Conservation (phyloP, 2,329 filamentous ascomycete genomes). For the Colletotrichum lentis region DNA sequence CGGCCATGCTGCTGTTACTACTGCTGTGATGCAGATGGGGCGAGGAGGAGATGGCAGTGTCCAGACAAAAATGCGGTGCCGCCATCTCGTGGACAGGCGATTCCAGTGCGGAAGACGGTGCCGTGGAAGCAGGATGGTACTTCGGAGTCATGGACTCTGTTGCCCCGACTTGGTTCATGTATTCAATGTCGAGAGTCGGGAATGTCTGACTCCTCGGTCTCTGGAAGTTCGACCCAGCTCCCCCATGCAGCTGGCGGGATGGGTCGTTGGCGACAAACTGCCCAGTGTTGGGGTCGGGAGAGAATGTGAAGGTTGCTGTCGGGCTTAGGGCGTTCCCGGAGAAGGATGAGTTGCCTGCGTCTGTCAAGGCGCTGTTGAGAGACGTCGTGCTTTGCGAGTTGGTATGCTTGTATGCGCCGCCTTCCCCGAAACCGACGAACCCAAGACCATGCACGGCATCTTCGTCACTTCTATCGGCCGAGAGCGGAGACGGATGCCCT, state of each 20-base stretch:
- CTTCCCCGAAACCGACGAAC: slow-evolving; percentile 67
- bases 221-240: slow-evolving; percentile 63
- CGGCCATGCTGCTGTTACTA: slow-evolving; percentile 58
- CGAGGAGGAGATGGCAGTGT: slow-evolving; percentile 51
- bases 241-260: slow-evolving; percentile 48
- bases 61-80: slow-evolving; percentile 53
- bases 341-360: slow-evolving; percentile 71
- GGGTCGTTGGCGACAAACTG: slow-evolving; percentile 64
- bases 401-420: slow-evolving; percentile 63
- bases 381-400: slow-evolving; percentile 74
- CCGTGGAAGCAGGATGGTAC: slow-evolving; percentile 56
- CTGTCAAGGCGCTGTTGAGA: slow-evolving; percentile 72
- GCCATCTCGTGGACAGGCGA: slow-evolving; percentile 59
- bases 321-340: slow-evolving; percentile 78
- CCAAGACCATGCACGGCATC: slow-evolving; percentile 68
- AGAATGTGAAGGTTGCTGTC: slow-evolving; percentile 76
- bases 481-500: slow-evolving; percentile 72
- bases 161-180: slow-evolving; percentile 55
- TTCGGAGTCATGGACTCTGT: slow-evolving; percentile 61
- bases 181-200: slow-evolving; percentile 73
- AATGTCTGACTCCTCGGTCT: slow-evolving; percentile 89
- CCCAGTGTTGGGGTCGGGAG: slow-evolving; percentile 74
- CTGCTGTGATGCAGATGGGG: slow-evolving; percentile 60
- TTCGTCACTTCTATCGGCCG: slow-evolving; percentile 74
- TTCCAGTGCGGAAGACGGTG: slow-evolving; percentile 61